Conservation (phyloP, 306 rosid genomes). For the Quillaja saponaria region DNA sequence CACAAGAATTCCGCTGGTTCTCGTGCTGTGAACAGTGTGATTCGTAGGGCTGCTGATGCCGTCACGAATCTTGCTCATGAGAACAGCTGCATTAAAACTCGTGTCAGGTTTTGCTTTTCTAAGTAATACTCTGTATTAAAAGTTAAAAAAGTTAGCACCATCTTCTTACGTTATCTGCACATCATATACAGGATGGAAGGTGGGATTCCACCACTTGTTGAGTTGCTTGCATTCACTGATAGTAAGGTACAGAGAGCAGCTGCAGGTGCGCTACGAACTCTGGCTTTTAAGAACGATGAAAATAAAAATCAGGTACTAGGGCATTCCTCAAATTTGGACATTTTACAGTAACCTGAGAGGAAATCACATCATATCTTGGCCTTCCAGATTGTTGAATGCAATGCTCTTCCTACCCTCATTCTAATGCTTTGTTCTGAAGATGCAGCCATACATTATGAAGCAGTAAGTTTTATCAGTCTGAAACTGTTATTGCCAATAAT, state of each 20-base stretch:
- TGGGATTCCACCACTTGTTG: constrained; percentile 96
- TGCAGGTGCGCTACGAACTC: constrained; percentile 93
- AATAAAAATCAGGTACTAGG: constrained; percentile 86
- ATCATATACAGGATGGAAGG: constrained; percentile 79
- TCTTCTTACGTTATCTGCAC: constrained; percentile 26
- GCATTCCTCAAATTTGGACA: constrained; percentile 18
- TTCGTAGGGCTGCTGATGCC: constrained; percentile 99
- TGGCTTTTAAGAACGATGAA: constrained; percentile 93
- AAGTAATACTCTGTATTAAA: constrained; percentile 15
- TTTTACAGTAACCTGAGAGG: constrained; percentile 20
- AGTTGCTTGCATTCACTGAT: constrained; percentile 82
- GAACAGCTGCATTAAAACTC: constrained; percentile 88
- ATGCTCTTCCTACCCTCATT: constrained; percentile 98
- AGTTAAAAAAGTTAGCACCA: background rate
- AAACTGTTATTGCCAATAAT: constrained; percentile 11
- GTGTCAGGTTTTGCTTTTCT: constrained; percentile 74
- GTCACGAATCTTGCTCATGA: constrained; percentile 98
- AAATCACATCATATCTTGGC: constrained; percentile 22
- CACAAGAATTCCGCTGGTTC: constrained; percentile 51
- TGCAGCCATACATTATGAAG: constrained; percentile 97
- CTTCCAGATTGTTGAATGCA: constrained; percentile 94
- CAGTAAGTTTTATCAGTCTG: constrained; percentile 54
- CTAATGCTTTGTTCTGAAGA: constrained; percentile 93
- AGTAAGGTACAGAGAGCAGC: constrained; percentile 98
- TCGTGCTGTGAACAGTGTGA: constrained; percentile 82